Percentiles rank a stretch among this genome's conserved stretches.
These are phyloP conservation scores for Penicillium angulare DNA, from an alignment of 495 filamentous ascomycete species.

Conservation along the genomic window DNA sequence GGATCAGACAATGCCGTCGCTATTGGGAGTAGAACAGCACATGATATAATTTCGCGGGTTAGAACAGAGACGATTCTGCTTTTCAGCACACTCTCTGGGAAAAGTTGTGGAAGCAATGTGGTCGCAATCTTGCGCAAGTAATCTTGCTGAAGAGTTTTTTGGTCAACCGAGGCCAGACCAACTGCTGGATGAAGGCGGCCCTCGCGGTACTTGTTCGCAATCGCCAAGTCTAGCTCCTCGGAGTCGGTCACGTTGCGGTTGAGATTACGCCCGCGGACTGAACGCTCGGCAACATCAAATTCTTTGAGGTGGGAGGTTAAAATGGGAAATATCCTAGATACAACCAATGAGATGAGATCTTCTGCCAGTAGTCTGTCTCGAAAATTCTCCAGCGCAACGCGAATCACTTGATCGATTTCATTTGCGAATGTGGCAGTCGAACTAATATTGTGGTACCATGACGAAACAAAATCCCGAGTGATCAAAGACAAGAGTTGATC, in stretches of 20 bases:
- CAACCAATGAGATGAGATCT: slow-evolving; percentile 78
- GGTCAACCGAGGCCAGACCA: slow-evolving; percentile 77
- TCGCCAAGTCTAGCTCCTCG: slow-evolving; percentile 90
- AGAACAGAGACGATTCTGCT: slow-evolving; percentile 79
- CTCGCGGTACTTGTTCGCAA: slow-evolving; percentile 87
- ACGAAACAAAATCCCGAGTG: slow-evolving; percentile 78
- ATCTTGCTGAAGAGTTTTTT: slow-evolving; percentile 78
- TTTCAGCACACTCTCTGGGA: slow-evolving; percentile 69
- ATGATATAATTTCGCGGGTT: slow-evolving; percentile 77
- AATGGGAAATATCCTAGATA: slow-evolving; percentile 80
- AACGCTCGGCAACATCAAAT: slow-evolving; percentile 86
- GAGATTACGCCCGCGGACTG: slow-evolving; percentile 81
- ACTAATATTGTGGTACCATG: slow-evolving; percentile 89
- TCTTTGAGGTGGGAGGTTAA: slow-evolving; percentile 88
- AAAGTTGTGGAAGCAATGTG: slow-evolving; percentile 68
- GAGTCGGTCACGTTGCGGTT: slow-evolving; percentile 91
- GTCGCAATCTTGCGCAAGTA: slow-evolving; percentile 72
- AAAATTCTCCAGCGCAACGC: slow-evolving; percentile 69
- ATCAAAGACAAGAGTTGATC: slow-evolving; percentile 78
- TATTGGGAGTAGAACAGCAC: slow-evolving; percentile 41
- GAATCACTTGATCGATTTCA: slow-evolving; percentile 78
- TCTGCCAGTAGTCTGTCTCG: slow-evolving; percentile 64
- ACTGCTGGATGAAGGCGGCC: slow-evolving; percentile 89
- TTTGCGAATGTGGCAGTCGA: slow-evolving; percentile 73
- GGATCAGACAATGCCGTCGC: slow-evolving; percentile 62